Percentiles rank a stretch among this genome's conserved stretches.
These are phyloP conservation scores for Aurifilum marmelostoma DNA, from an alignment of 2,329 filamentous ascomycete genomes.

Conservation along the genomic window DNA sequence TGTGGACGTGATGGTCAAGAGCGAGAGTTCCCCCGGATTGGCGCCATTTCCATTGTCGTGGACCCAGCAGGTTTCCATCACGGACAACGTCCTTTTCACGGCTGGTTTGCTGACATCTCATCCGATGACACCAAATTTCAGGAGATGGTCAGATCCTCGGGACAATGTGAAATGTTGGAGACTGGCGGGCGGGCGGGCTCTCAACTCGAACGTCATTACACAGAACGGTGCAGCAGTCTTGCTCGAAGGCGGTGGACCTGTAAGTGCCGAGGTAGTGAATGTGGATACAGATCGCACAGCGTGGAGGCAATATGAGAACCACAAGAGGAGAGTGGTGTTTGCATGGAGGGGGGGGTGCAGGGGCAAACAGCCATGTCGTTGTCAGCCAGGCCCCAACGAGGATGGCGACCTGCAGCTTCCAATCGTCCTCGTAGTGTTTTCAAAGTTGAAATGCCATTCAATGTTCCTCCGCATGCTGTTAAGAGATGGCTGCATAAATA, in stretches of 20 bases:
- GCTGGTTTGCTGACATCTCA: not conserved
- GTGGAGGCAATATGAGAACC: no score
- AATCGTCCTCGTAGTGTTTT: no score
- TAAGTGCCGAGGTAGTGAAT: no score
- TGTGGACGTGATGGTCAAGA: not conserved
- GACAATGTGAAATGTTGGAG: not conserved
- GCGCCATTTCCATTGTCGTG: not conserved
- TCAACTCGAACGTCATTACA: no score
- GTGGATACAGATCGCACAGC: no score
- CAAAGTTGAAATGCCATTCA: not conserved
- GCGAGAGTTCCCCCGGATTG: not conserved
- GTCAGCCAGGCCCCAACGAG: no score
- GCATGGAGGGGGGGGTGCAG: not conserved
- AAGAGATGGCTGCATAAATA: not conserved
- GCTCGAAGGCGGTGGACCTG: no score
- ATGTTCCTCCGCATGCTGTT: not conserved
- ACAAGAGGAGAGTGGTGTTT: not conserved
- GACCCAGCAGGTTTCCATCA: not conserved
- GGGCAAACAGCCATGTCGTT: not conserved
- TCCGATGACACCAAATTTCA: not conserved
- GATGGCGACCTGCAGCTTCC: not conserved
- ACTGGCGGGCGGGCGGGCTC: no score
- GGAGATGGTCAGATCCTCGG: not conserved
- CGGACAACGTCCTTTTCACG: not conserved
- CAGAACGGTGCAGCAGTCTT: no score